Percentiles rank a stretch among this genome's conserved stretches.
Conservation (phyloP, 2,329 filamentous ascomycete genomes). For the Neofusicoccum ribis region DNA sequence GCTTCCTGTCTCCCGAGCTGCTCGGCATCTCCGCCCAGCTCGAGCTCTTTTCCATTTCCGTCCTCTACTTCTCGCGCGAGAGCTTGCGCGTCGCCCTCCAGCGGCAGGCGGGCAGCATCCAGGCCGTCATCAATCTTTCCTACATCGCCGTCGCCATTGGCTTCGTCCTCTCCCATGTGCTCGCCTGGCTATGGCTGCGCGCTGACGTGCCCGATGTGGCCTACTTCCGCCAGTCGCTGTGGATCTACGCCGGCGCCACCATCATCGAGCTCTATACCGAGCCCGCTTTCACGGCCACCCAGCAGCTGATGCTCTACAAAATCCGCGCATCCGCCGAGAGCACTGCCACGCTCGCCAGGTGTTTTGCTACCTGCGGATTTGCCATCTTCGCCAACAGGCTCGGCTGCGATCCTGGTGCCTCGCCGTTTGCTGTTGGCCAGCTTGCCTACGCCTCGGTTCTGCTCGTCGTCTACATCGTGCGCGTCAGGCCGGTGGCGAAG, state of each 20-base stretch:
- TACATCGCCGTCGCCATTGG: slow-evolving; percentile 76
- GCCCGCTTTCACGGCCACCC: slow-evolving; percentile 84
- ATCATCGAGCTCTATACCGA: slow-evolving; percentile 79
- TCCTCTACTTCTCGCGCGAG: slow-evolving; percentile 93
- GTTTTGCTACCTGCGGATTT: slow-evolving; percentile 69
- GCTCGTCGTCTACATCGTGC: slow-evolving; percentile 67
- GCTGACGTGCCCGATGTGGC: slow-evolving; percentile 57
- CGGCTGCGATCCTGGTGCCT: slow-evolving; percentile 64
- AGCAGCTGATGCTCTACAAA: slow-evolving; percentile 77
- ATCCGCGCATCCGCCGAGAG: slow-evolving; percentile 81
- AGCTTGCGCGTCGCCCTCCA: slow-evolving; percentile 89
- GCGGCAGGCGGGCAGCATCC: slow-evolving; percentile 63
- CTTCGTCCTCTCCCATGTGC: slow-evolving; percentile 59
- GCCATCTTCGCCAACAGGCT: slow-evolving; percentile 63
- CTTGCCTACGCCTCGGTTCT: slow-evolving; percentile 71
- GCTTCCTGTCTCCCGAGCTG: slow-evolving; percentile 80
- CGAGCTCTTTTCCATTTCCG: slow-evolving; percentile 87
- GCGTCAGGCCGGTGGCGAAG: slow-evolving; percentile 58
- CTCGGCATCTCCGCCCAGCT: slow-evolving; percentile 86
- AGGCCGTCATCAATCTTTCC: slow-evolving; percentile 84
- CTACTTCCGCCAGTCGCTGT: slow-evolving; percentile 60
- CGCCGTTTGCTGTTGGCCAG: slow-evolving; percentile 90
- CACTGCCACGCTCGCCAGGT: slow-evolving; percentile 75
- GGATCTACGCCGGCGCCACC: slow-evolving; percentile 58
- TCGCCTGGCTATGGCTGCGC: slow-evolving; percentile 69